A percentile compares a stretch with the other conserved stretches of the same genome.
Evolutionary conservation across 192 early-diverging fungal genomes (phyloP).

Genomic region (Endogone sp.): DNA sequence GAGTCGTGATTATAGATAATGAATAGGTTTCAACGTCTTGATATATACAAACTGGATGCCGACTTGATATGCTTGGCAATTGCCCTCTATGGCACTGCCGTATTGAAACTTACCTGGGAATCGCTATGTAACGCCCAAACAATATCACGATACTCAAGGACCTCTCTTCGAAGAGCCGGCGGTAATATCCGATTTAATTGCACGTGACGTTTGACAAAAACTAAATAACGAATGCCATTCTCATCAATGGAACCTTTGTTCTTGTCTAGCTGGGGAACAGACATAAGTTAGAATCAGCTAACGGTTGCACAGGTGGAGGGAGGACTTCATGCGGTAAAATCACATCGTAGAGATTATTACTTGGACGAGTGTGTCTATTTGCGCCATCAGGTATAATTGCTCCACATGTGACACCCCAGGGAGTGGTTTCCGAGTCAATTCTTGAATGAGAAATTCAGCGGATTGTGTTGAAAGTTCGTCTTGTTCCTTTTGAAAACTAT

Average conservation of each 20-base stretch:
- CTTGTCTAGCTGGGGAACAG: constrained; percentile 57
- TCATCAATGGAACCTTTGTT: constrained; percentile 74
- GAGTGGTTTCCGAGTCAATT: constrained; percentile 49
- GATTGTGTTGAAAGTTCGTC: constrained; percentile 32
- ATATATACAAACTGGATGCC: too few species aligned
- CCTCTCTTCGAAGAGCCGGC: constrained; percentile 34
- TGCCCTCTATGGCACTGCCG: too few species aligned
- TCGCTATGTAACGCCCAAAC: constrained; percentile 86
- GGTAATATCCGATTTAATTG: constrained; percentile 53
- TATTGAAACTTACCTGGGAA: constrained; percentile 87
- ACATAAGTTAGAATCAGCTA: constrained; percentile 2
- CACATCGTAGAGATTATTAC: too few species aligned
- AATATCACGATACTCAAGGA: constrained; percentile 65
- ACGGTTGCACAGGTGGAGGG: neutral
- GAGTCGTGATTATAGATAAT: too few species aligned
- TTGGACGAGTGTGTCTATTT: constrained; percentile 70
- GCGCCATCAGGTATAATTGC: constrained; percentile 69
- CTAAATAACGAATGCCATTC: constrained; percentile 82
- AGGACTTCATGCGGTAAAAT: too few species aligned
- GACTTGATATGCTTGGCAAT: too few species aligned
- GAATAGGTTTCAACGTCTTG: too few species aligned
- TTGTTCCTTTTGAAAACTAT: constrained; percentile 18
- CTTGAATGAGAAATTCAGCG: constrained; percentile 51
- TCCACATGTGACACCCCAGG: constrained; percentile 63
- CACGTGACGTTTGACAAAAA: constrained; percentile 64